These are phyloP conservation scores for Umbelopsis ramanniana DNA, from an alignment of 192 early-diverging fungal genomes.

Conservation along the genomic window DNA sequence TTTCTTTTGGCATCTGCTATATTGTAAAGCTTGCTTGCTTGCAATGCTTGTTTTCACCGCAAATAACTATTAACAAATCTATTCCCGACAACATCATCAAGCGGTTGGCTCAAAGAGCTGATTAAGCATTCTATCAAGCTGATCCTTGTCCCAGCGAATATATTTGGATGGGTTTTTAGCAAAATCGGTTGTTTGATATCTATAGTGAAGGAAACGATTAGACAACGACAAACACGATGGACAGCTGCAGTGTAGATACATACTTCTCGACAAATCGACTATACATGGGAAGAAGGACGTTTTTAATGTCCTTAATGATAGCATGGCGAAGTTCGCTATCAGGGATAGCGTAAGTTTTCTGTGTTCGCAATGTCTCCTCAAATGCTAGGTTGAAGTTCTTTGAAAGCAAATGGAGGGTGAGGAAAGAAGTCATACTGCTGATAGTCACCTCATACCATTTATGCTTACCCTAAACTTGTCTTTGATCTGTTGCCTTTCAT, in stretches of 20 bases:
- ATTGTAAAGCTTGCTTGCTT: too few species aligned
- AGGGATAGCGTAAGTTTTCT: constrained; percentile 78
- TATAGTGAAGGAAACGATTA: constrained; percentile 24
- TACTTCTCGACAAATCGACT: constrained; percentile 75
- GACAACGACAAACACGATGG: neutral
- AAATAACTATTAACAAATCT: too few species aligned
- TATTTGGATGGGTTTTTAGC: constrained; percentile 85
- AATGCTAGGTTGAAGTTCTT: constrained; percentile 85
- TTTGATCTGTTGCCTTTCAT: constrained; percentile 77
- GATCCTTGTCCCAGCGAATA: constrained; percentile 72
- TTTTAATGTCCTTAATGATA: constrained; percentile 73
- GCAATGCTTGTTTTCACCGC: too few species aligned
- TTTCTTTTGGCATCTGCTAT: too few species aligned
- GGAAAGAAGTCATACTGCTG: too few species aligned
- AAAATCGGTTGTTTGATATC: constrained; percentile 72
- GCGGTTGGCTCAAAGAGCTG: constrained; percentile 65
- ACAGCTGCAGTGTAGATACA: constrained; percentile 20
- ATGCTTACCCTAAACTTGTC: constrained; percentile 79
- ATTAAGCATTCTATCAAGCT: constrained; percentile 66
- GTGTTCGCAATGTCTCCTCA: constrained; percentile 71
- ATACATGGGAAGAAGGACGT: constrained; percentile 80
- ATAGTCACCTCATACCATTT: neutral
- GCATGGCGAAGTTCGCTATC: constrained; percentile 73
- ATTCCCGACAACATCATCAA: constrained; percentile 1
- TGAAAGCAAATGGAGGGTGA: neutral